Percentiles rank a stretch among this genome's conserved stretches.
Evolutionary conservation across 768 basidiomycete genomes (phyloP).

Genomic region (Naematelia encephala): DNA sequence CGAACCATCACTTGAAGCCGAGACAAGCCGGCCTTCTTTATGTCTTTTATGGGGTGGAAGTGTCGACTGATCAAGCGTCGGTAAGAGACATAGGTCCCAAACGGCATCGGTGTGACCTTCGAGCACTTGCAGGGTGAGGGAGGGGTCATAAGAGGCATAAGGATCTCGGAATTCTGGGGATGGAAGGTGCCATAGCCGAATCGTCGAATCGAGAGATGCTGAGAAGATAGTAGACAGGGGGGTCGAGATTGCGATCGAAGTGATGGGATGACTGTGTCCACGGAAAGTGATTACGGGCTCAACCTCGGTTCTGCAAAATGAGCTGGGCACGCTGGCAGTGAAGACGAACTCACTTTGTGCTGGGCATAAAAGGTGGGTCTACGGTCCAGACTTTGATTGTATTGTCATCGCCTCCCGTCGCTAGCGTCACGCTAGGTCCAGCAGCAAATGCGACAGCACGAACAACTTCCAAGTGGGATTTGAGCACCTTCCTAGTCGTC

Average conservation of each 20-base stretch:
- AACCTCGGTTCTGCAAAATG: conserved; percentile 57
- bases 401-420: conserved; percentile 91
- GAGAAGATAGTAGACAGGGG: conserved; percentile 75
- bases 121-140: conserved; percentile 69
- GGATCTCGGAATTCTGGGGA: conserved; percentile 57
- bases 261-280: conserved; percentile 87
- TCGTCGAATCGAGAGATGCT: conserved; percentile 87
- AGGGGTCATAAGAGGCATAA: conserved; percentile 85
- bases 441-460: conserved; percentile 73
- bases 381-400: conserved; percentile 95
- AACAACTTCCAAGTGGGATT: conserved; percentile 94
- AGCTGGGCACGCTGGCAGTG: neutral
- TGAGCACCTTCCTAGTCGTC: conserved; percentile 79
- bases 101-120: conserved; percentile 93
- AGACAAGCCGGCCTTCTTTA: conserved; percentile 70
- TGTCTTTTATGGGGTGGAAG: conserved; percentile 53
- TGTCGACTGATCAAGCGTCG: conserved; percentile 42
- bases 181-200: conserved; percentile 86
- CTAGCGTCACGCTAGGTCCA: conserved; percentile 79
- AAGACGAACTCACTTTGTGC: neutral
- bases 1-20: conserved; percentile 83
- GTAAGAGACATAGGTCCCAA: conserved; percentile 86
- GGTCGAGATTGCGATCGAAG: conserved; percentile 63
- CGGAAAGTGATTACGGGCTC: conserved; percentile 91
- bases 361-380: conserved; percentile 56